phyloP scores from a whole-genome alignment of 805 yeast genomes.

The Cyberlindnera misumaiensis region DNA sequence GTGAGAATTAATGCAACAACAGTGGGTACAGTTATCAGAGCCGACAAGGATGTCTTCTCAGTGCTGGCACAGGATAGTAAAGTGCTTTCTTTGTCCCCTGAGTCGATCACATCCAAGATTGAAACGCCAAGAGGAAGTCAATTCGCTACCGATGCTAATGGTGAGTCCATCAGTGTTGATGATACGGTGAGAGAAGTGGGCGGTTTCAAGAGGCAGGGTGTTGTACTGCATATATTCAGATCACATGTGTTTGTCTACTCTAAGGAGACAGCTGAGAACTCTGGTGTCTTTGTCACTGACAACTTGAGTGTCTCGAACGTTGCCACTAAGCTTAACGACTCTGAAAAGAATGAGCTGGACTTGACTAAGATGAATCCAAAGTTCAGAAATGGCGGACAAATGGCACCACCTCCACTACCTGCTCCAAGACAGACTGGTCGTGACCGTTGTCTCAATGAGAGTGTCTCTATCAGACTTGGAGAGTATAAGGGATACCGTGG shows the following conservation, averaged over 20 bases:
- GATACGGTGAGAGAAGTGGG: constrained; percentile 83
- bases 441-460: constrained; percentile 74
- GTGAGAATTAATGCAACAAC: constrained; percentile 80
- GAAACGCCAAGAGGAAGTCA: constrained; percentile 59
- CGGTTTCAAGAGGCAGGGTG: constrained; percentile 86
- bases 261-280: constrained; percentile 71
- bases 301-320: constrained; percentile 74
- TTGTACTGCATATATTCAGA: constrained; percentile 79
- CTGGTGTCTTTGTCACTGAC: constrained; percentile 84
- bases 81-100: constrained; percentile 61
- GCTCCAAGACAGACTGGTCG: constrained; percentile 52
- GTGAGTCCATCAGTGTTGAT: constrained; percentile 80
- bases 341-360: constrained; percentile 42
- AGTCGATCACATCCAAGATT: constrained; percentile 76
- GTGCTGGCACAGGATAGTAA: constrained; percentile 81
- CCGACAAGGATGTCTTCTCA: constrained; percentile 80
- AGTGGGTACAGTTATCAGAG: constrained; percentile 85
- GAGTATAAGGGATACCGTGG: constrained; percentile 92
- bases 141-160: constrained; percentile 80
- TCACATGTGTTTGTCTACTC: constrained; percentile 74
- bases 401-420: constrained; percentile 58
- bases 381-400: constrained; percentile 37
- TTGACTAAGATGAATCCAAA: constrained; percentile 84
- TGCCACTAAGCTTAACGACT: constrained; percentile 71
- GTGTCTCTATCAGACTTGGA: constrained; percentile 86